Evolutionary conservation across 306 rosid species (phyloP), one percentile per base, ranked within the genome.

Genomic region (Acacia acuminata): DNA sequence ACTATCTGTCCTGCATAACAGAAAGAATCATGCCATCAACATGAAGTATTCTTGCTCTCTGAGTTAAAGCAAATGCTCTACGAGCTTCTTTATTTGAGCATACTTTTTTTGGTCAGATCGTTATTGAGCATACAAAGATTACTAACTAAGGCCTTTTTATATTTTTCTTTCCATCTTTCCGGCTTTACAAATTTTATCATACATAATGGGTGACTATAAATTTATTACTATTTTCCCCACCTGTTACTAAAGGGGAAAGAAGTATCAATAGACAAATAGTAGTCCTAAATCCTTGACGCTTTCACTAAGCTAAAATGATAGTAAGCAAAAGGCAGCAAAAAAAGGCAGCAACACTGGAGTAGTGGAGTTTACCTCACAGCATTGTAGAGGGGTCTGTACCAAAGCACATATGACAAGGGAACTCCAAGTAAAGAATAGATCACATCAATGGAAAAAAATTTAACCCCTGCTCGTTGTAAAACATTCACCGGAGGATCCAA

Each of bases 331-430:
- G 20, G 20, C 44, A 22, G 75, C 36, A n/a, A 71, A n/a, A 68
- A 40, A 11, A 43, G 20, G 20, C 44, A 22, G 75, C 36, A n/a
- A 71, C n/a, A 64, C 11, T 5, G 16, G 10, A 14, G 70, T 14
- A 22, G 20, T 53, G 47, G 13, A 70, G 44, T 69, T 82, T 78
- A 89, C 99, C 97, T 94, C 98, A 94, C 89, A 63, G 98, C 99
- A 47, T 94, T 97, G 84, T 96, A 96, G 73, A 96, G 97, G 44
- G 99, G 99, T 87, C 94, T 86, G 80, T 96, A 92, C 99, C 99
- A 96, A 68, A 96, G 92, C 79, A 94, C 97, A 70, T 92, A 94
- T 13, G 98, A 94, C 80, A 96, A 89, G 43, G 99, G 98, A 81
- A 90, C 82, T 65, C 99, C 99, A 84, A 94, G 93, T 73, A 96